Conservation (phyloP, 1,139 yeast genomes). For the Geotrichum siamense region DNA sequence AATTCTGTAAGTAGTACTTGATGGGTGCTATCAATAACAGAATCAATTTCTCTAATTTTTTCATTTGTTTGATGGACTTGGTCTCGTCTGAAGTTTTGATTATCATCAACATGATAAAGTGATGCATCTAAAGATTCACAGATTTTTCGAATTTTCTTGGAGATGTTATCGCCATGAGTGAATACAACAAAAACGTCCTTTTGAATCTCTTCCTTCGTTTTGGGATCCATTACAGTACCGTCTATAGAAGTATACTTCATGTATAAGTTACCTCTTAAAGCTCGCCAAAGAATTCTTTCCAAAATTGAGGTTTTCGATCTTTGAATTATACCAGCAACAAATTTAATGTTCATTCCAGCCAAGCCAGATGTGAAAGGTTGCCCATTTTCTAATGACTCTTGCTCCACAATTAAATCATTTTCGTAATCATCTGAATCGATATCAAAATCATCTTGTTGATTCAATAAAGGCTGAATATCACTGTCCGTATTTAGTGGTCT, state of each 20-base stretch:
- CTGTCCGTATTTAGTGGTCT: constrained; percentile 24
- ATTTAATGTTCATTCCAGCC: constrained; percentile 41
- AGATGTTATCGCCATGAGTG: constrained; percentile 75
- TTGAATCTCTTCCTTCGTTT: constrained; percentile 43
- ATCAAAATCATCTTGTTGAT: constrained; percentile 19
- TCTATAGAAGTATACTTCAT: constrained; percentile 63
- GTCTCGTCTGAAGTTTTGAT: constrained; percentile 47
- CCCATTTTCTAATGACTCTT: constrained; percentile 4
- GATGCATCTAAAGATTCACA: constrained; percentile 81
- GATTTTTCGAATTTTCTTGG: constrained; percentile 61
- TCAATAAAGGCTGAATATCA: constrained; percentile 34
- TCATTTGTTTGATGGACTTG: constrained; percentile 53
- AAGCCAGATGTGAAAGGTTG: neutral
- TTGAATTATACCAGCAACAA: constrained; percentile 77
- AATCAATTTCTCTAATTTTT: constrained; percentile 55
- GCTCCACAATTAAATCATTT: constrained; percentile 16
- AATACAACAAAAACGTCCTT: constrained; percentile 77
- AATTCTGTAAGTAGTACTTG: constrained; percentile 68
- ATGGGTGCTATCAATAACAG: constrained; percentile 64
- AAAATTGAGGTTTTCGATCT: constrained; percentile 62
- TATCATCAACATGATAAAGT: constrained; percentile 60
- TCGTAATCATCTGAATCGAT: constrained; percentile 19
- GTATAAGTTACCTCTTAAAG: constrained; percentile 80
- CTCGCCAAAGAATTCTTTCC: constrained; percentile 90
- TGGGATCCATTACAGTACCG: constrained; percentile 49